Evolutionary conservation across 176 grass and related monocot genomes (phyloP).

Genomic region (Triticum turgidum): DNA sequence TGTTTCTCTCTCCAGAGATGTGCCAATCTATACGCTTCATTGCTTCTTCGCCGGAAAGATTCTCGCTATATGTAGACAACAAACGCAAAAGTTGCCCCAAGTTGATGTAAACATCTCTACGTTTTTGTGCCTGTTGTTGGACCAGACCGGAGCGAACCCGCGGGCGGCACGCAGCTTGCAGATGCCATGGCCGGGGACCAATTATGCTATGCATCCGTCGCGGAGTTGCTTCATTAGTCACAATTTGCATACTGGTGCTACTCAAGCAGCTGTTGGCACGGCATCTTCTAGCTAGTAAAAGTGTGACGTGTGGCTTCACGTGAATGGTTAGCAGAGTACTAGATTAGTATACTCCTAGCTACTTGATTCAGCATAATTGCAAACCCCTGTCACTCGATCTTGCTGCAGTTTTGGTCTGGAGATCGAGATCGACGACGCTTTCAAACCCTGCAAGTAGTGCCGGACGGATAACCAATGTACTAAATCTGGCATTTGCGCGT

Average conservation of each 20-base stretch:
- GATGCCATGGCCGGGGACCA: background rate
- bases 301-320: too few species aligned
- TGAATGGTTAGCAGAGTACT: too few species aligned
- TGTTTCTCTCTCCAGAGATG: background rate
- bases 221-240: background rate
- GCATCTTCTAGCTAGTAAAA: too few species aligned
- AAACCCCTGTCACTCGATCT: background rate
- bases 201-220: background rate
- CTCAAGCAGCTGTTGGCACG: too few species aligned
- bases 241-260: background rate
- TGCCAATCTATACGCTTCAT: background rate
- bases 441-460: background rate
- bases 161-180: slow-evolving; percentile 34
- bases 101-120: background rate
- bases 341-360: background rate
- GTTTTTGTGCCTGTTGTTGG: background rate
- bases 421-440: background rate
- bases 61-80: background rate
- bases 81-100: background rate
- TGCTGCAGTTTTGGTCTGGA: background rate
- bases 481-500: background rate
- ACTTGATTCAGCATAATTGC: background rate
- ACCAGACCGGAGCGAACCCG: background rate
- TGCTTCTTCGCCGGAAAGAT: background rate
- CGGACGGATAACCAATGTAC: too few species aligned